Evolutionary conservation across 192 early-diverging fungal genomes (phyloP), one percentile per base, ranked within the genome.

Genomic region (Backusella tarrabulga): DNA sequence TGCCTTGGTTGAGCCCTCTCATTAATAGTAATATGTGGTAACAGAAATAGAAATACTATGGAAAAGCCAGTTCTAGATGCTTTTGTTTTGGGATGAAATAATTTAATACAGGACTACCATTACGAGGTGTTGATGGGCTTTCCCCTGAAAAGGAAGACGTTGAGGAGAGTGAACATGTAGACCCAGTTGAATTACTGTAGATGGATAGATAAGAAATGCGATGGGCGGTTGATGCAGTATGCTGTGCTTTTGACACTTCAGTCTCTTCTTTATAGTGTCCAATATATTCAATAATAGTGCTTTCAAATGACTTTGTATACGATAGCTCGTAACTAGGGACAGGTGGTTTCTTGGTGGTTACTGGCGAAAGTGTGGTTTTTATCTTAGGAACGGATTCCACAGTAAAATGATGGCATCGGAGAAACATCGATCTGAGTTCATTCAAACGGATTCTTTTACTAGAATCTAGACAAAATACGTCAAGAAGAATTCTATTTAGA

Each of bases 401-500:
- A 12, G 56, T 63, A 63, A 63, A 63, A 3, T 63, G 23, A 63
- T 63, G 41, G 32, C 80, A 82, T 1, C 42, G 15, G 23, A 76
- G 32, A 34, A 82, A 78, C 34, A 56, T 67, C 17, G 19, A 40
- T 26, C 74, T 67, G 14, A 89, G 68, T 29, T 87, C 86, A 21
- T 52, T 17, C 15, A 89, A 41, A 2, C 79, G 71, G 21, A 87
- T 86, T 11, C 88, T 83, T 56, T 77, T 79, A 17, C 63, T 44
- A 12, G 88, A 85, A 68, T 84, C 82, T 4, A 87, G 77, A 56
- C 80, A 83, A 70, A 89, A 89, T 7, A 85, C 71, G 5, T 79
- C 54, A 21, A 81, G 78, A 60, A 89, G 71, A 23, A 87, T 89
- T 35, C 87, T 85, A 34, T 88, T 88, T 19, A 92, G 86, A 23